Percentiles rank a stretch among this genome's conserved stretches.
Conservation (phyloP, 2,329 filamentous ascomycete genomes). For the Diaporthe capsici region DNA sequence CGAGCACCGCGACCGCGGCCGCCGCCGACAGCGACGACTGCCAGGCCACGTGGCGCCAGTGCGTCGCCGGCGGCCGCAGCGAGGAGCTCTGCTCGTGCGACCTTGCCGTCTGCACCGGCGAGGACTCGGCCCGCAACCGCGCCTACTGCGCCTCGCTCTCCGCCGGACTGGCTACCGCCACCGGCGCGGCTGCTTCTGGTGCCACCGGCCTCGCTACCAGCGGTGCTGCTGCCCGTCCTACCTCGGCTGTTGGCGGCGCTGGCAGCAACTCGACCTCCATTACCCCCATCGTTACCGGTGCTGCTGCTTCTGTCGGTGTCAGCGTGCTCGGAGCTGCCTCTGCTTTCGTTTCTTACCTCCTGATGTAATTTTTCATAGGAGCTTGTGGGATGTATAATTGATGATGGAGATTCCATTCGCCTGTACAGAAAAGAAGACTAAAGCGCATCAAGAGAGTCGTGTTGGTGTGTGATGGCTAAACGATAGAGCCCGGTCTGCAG, state of each 20-base stretch:
- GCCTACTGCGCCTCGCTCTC: conserved; percentile 13
- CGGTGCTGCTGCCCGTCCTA: background rate
- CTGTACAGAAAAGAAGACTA: background rate
- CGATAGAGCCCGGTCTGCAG: no score
- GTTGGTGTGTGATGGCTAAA: no score
- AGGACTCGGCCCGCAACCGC: conserved; percentile 11
- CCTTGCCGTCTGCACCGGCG: conserved; percentile 23
- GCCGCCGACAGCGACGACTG: background rate
- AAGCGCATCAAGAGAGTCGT: background rate
- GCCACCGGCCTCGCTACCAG: conserved; percentile 2
- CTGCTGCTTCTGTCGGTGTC: conserved; percentile 14
- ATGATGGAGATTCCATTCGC: background rate
- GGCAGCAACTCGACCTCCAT: conserved; percentile 10
- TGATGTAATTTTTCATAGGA: background rate
- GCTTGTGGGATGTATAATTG: no score
- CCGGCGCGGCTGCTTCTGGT: background rate
- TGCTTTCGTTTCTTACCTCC: conserved; percentile 29
- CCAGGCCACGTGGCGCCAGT: conserved; percentile 21
- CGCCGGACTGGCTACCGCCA: conserved; percentile 8
- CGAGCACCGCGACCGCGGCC: background rate
- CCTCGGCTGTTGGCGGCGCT: background rate
- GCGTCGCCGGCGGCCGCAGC: background rate
- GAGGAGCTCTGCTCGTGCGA: conserved; percentile 15
- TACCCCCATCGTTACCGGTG: conserved; percentile 5
- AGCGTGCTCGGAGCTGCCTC: conserved; percentile 15